phyloP scores from a whole-genome alignment of 192 early-diverging fungal genomes.

The Oehlia diaphana region DNA sequence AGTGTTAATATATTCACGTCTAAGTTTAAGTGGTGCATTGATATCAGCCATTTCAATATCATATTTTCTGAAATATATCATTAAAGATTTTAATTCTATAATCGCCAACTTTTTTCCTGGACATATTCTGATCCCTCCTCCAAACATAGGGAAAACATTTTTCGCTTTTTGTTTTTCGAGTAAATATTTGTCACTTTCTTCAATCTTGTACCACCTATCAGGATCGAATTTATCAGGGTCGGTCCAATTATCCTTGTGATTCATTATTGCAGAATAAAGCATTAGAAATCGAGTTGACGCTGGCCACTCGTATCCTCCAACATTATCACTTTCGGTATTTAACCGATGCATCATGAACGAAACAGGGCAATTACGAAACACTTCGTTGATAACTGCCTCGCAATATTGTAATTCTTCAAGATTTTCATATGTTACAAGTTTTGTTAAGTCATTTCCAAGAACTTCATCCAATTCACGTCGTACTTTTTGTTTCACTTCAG shows the following conservation, averaged over 20 bases:
- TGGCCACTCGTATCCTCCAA: conserved; percentile 5
- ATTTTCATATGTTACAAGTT: background rate
- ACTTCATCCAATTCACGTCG: background rate
- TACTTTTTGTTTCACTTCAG: background rate
- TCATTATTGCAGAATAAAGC: background rate
- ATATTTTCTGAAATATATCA: conserved; percentile 2
- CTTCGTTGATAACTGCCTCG: conserved; percentile 17
- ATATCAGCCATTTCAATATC: conserved; percentile 15
- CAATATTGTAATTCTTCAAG: conserved; percentile 10
- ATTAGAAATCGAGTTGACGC: background rate
- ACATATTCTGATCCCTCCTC: background rate
- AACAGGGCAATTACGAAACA: background rate
- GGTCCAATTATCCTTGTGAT: background rate
- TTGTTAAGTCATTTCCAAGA: background rate
- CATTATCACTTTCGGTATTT: background rate
- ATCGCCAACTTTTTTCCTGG: conserved; percentile 14
- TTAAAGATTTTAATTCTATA: background rate
- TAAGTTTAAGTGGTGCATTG: background rate
- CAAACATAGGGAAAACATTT: background rate
- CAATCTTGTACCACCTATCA: background rate
- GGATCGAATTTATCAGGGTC: conserved; percentile 17
- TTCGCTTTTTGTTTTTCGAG: background rate
- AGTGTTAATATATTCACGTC: background rate
- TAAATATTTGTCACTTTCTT: background rate
- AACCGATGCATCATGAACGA: too few species aligned